Evolutionary conservation across 106 monocot genomes (phyloP), one percentile per base, ranked within the genome.

Genomic region (Agapanthus africanus): DNA sequence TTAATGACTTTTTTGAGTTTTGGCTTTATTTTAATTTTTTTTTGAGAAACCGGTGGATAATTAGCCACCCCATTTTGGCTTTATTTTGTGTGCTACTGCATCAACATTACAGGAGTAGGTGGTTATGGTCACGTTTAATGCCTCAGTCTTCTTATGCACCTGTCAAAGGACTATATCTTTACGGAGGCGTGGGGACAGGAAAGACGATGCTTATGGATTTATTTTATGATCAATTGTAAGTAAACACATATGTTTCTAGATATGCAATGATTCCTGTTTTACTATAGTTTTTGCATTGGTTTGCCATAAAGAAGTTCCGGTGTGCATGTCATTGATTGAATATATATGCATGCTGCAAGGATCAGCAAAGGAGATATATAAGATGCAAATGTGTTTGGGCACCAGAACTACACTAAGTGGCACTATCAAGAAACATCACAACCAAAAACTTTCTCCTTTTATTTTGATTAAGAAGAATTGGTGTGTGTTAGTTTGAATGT

Each of bases 141-240:
- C 82, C 87, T 4, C 92, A 93, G 40, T 79, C 90, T 61, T 80
- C 82, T 33, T 75, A 66, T 75, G 74, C 99, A 69, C 87, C 87
- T 6, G 87, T 99, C 28, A 87, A 85, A 77, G 93, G 99, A 21
- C 71, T 99, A 42, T 99, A 99, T 41, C 82, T 93, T 26, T 99
- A 93, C 79, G 99, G 99, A 75, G 93, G 93, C 79, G 99, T 99
- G 19, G 99, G 93, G 59, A 93, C 99, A 8, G 93, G 93, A 70
- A 93, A 99, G 71, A 99, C 99, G 27, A 99, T 99, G 99, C 99
- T 99, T 34, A 99, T 99, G 99, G 99, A 99, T 77, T 78, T 99
- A 63, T 99, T 99, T 69, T 99, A 79, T 71, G 83, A 99, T 50
- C 87, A 99, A 76, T 46, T 93, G 93, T 99, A 82, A 85, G 99